These are phyloP conservation scores for Phytophthora vignae DNA, from an alignment of 352 stramenopile species.

Conservation along the genomic window DNA sequence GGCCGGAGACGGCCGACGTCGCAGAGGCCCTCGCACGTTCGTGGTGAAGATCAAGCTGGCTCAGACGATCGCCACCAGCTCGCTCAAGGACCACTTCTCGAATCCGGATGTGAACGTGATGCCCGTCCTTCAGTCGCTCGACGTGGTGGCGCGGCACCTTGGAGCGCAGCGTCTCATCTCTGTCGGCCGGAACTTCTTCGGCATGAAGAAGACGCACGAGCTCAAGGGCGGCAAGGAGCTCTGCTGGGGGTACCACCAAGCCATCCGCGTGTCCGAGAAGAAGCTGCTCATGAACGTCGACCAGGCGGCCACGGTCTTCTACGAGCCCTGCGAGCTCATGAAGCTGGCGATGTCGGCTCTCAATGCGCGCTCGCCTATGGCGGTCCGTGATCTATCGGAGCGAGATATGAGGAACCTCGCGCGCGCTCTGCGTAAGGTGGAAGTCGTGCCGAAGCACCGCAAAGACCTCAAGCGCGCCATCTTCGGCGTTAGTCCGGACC, in stretches of 20 bases:
- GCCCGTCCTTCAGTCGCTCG: constrained; percentile 67
- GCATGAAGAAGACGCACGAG: constrained; percentile 61
- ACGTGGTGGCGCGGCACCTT: constrained; percentile 66
- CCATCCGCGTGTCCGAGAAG: constrained; percentile 56
- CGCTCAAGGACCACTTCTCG: constrained; percentile 13
- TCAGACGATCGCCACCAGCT: too few species aligned
- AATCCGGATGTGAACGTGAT: constrained; percentile 68
- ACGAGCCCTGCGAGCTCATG: constrained; percentile 54
- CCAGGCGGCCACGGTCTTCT: constrained; percentile 73
- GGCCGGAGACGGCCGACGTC: constrained; percentile 18
- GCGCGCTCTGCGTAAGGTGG: constrained; percentile 54
- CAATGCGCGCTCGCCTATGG: constrained; percentile 34
- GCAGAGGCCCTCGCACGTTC: constrained; percentile 51
- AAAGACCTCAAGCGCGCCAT: constrained; percentile 61
- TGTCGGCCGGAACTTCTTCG: constrained; percentile 76
- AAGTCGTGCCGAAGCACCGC: constrained; percentile 57
- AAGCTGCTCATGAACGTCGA: constrained; percentile 78
- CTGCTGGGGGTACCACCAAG: constrained; percentile 79
- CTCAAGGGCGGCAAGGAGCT: constrained; percentile 71
- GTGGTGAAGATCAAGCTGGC: constrained; percentile 68
- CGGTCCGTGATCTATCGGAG: constrained; percentile 45
- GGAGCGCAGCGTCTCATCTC: constrained; percentile 60
- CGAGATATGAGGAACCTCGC: constrained; percentile 42
- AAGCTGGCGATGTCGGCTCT: constrained; percentile 54
- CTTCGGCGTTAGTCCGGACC: constrained; percentile 51